phyloP scores from a whole-genome alignment of 1,284 basidiomycete species.

The Meira nashicola region DNA sequence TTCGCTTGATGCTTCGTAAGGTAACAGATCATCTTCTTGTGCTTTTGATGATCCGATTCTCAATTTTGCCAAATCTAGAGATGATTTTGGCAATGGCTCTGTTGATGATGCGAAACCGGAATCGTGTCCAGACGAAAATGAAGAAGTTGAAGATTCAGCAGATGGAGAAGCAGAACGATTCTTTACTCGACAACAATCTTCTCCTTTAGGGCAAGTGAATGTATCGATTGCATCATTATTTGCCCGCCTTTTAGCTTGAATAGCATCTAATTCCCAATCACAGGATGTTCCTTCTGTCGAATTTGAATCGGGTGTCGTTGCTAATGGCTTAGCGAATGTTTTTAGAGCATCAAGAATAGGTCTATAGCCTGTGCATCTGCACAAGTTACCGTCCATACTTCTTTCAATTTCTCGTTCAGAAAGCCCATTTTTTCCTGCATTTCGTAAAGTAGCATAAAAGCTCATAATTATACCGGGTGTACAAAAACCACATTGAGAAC shows the following conservation, averaged over 20 bases:
- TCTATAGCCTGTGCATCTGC: slow-evolving; percentile 47
- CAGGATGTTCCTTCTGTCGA: not conserved
- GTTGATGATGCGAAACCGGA: slow-evolving; percentile 9
- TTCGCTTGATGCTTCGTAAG: slow-evolving; percentile 49
- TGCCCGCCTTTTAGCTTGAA: not conserved
- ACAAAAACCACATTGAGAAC: slow-evolving; percentile 52
- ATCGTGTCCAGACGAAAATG: slow-evolving; percentile 5
- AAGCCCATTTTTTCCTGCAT: slow-evolving; percentile 34
- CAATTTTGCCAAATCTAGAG: slow-evolving; percentile 9
- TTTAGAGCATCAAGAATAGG: slow-evolving; percentile 45
- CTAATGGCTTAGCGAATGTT: slow-evolving; percentile 36
- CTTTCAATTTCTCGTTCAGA: slow-evolving; percentile 51
- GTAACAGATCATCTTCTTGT: slow-evolving; percentile 40
- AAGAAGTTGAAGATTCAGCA: not conserved
- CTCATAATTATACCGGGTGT: slow-evolving; percentile 53
- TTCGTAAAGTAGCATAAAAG: slow-evolving; percentile 52
- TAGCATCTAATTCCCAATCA: not conserved
- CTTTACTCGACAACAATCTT: slow-evolving; percentile 36
- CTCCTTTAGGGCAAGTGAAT: slow-evolving; percentile 29
- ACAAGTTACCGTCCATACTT: slow-evolving; percentile 53
- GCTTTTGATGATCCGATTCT: slow-evolving; percentile 12
- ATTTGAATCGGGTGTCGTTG: slow-evolving; percentile 6
- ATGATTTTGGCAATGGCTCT: slow-evolving; percentile 17
- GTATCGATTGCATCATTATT: not conserved
- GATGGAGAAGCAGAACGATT: not conserved